phyloP scores from a whole-genome alignment of 805 yeast genomes.

The Saccharomycopsis fodiens region DNA sequence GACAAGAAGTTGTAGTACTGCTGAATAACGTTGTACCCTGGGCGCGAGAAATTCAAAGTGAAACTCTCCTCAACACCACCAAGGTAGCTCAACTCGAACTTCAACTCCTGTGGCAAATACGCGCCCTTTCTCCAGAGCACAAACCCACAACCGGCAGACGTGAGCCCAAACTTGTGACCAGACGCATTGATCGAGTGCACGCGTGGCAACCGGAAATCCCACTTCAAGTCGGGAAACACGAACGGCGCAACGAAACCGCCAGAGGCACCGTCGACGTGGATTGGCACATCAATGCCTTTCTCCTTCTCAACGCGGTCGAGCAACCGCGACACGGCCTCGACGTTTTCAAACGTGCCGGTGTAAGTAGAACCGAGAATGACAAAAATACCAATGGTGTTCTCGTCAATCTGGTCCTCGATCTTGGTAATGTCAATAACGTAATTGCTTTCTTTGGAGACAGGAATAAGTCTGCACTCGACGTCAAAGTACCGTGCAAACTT shows the following conservation, averaged over 20 bases:
- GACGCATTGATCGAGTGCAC: slow-evolving; percentile 83
- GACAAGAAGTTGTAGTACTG: slow-evolving; percentile 78
- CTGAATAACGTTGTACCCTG: slow-evolving; percentile 85
- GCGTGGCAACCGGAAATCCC: slow-evolving; percentile 78
- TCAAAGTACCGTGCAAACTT: slow-evolving; percentile 92
- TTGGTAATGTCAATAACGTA: slow-evolving; percentile 56
- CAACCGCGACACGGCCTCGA: slow-evolving; percentile 49
- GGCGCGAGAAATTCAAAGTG: slow-evolving; percentile 82
- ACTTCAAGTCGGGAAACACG: slow-evolving; percentile 60
- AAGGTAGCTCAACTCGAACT: slow-evolving; percentile 72
- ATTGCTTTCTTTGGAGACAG: slow-evolving; percentile 51
- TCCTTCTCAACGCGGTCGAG: slow-evolving; percentile 62
- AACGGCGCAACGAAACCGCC: slow-evolving; percentile 91
- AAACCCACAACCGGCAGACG: slow-evolving; percentile 93
- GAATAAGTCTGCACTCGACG: slow-evolving; percentile 74
- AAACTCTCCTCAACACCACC: slow-evolving; percentile 88
- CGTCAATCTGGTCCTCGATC: slow-evolving; percentile 65
- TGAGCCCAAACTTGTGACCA: slow-evolving; percentile 89
- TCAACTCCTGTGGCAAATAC: slow-evolving; percentile 60
- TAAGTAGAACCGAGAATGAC: slow-evolving; percentile 88
- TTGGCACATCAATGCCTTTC: slow-evolving; percentile 62
- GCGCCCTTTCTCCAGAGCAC: slow-evolving; percentile 66
- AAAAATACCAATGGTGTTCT: slow-evolving; percentile 86
- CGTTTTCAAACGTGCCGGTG: slow-evolving; percentile 87
- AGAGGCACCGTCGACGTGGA: slow-evolving; percentile 91